Evolutionary conservation across 2,329 filamentous ascomycete genomes (phyloP), one percentile per base, ranked within the genome.

Genomic region (Ascochyta pisi): DNA sequence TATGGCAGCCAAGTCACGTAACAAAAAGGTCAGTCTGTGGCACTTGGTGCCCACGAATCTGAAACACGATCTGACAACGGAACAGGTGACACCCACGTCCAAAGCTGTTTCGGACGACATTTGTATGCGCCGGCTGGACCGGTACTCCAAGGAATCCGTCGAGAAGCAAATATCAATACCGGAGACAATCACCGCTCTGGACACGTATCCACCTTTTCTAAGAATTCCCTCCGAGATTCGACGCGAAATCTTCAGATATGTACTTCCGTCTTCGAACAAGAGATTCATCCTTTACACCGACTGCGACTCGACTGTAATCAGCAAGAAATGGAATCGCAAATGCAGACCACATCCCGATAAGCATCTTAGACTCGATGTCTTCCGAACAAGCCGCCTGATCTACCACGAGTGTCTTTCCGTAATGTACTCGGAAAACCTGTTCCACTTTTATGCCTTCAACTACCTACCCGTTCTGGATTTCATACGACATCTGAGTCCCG

Each of bases 271-370:
- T 24, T 72, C 71, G 13, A 72, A 73, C 54, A 78, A 75, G 35
- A 76, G 79, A 19, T 78, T 81, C 55, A 73, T 79, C 12, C 71
- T 82, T 56, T 77, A 78, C 63, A 81, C 78, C 29, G 74, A 79
- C 62, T 77, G 77, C 58, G 74, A 77, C 23, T 62, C 74, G 7
- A 71, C 64, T 16, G 67, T 66, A 9, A 63, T 81, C 47, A 76
- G 74, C 61, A 71, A 71, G 50, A 74, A 70, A 48, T 75, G 69
- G 69, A 75, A 73, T 50, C 66, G 67, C 44, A 69, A 73, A 48
- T 70, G 68, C 54, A 67, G 67, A 23, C 70, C 72, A 12, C 70
- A 73, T 53, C 69, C 70, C 24, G 73, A 75, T 47, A 71, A 67
- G 49, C 52, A 67, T 31, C 60, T 71, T 27, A 66, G 62, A 16